Evolutionary conservation across 2,329 filamentous ascomycete species (phyloP), one percentile per base, ranked within the genome.

Genomic region (Metarhizium sp.): DNA sequence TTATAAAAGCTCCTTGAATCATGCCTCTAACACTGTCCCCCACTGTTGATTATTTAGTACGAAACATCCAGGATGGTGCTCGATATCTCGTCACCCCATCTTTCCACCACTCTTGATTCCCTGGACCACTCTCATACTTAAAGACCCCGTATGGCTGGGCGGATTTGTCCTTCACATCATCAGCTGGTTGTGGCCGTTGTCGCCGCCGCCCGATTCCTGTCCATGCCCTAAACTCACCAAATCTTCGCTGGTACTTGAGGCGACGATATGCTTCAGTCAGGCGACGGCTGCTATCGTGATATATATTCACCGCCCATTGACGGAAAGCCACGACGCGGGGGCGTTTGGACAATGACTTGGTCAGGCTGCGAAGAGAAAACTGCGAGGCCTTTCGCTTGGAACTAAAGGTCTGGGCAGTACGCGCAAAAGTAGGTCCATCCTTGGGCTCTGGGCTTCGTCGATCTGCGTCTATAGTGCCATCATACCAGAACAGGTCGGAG

Each of bases 91-190:
- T 62, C 3, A 68, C 65, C 4, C 68, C 69, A 7, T 69, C 68
- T 50, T 60, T 64, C 71, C 71, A 73, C 69, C 70, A 72, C 16
- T 66, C 64, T 38, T 67, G 59, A 36, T 63, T 59, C 13, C 61
- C 62, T 46, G 58, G 57, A 40, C 56, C 59, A 42, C 59, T 57
- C 18, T 69, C 63, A 30, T 65, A 51, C 3, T 61, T 60, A 54
- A 68, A 69, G 2, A 59, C 36, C 36, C 59, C 60, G 51, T 60
- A 62, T 5, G 45, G 59, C 62, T 32, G 42, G 42, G 64, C 60
- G 7, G 60, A n/a, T 29, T 65, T 66, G n/a, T 57, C 59, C 53
- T 62, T 63, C 40, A 61, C 55, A 3, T 60, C 52, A 54, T 66
- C 63, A 3, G 57, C 43, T 63, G 62, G 6, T 55, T 61, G 13